Conservation (phyloP, 2,329 filamentous ascomycete genomes). For the Paracorniculantispora psalliotae region DNA sequence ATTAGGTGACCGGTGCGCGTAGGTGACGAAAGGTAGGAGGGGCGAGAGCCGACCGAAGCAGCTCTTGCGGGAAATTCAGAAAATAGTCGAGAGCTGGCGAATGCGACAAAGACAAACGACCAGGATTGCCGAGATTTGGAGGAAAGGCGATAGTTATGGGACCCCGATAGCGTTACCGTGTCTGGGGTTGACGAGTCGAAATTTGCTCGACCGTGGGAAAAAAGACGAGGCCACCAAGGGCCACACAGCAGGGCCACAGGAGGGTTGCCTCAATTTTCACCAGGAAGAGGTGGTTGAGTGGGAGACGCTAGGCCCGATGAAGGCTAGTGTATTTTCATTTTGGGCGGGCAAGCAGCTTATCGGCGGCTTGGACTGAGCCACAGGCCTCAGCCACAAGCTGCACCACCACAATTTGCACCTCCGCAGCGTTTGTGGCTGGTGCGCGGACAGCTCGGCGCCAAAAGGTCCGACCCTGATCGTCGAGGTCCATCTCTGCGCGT, state of each 20-base stretch:
- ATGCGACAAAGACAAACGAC: slow-evolving; percentile 5
- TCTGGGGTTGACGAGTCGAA: slow-evolving; percentile 40
- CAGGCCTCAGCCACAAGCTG: not conserved
- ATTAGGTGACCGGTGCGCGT: slow-evolving; percentile 37
- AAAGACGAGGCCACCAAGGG: slow-evolving; percentile 27
- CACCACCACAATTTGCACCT: not conserved
- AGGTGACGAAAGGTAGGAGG: slow-evolving; percentile 22
- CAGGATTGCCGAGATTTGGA: slow-evolving; percentile 19
- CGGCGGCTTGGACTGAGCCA: slow-evolving; percentile 1
- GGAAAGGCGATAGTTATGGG: slow-evolving; percentile 23
- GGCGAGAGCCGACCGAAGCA: slow-evolving; percentile 16
- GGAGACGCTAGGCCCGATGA: slow-evolving; percentile 30
- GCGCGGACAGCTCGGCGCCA: not conserved
- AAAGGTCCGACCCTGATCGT: slow-evolving; percentile 10
- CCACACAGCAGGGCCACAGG: slow-evolving; percentile 12
- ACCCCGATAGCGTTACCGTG: slow-evolving; percentile 37
- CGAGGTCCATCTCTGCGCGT: not conserved
- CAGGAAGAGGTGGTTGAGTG: slow-evolving; percentile 30
- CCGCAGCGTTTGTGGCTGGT: not conserved
- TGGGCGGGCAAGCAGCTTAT: not conserved
- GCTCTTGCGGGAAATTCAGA: slow-evolving; percentile 13
- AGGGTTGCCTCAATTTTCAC: slow-evolving; percentile 42
- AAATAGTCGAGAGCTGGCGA: slow-evolving; percentile 12
- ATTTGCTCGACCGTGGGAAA: slow-evolving; percentile 36
- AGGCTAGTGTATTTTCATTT: slow-evolving; percentile 16